Percentiles rank a stretch among this genome's conserved stretches.
These are phyloP conservation scores for Baeospora myosura DNA, from an alignment of 1,284 basidiomycete genomes.

Conservation along the genomic window DNA sequence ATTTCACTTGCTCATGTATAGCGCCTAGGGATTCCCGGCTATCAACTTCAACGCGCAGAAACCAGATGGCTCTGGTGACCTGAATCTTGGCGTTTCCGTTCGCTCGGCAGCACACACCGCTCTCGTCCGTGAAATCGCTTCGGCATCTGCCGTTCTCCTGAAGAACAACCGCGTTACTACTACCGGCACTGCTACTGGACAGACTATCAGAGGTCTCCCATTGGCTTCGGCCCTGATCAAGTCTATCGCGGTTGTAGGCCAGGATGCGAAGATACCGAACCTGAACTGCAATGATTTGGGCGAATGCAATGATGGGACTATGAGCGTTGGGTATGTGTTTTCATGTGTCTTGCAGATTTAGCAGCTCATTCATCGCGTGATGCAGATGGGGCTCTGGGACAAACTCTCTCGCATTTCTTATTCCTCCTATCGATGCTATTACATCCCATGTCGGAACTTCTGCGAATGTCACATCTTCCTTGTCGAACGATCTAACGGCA, in stretches of 20 bases:
- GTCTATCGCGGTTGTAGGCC: conserved; percentile 35
- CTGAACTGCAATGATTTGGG: conserved; percentile 32
- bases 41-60: conserved; percentile 47
- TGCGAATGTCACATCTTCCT: conserved; percentile 37
- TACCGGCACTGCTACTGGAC: conserved; percentile 23
- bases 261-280: conserved; percentile 36
- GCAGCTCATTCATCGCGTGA: conserved; percentile 3
- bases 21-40: conserved; percentile 40
- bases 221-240: conserved; percentile 40
- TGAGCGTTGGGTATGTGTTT: conserved; percentile 31
- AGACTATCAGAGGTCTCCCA: conserved; percentile 31
- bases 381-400: conserved; percentile 42
- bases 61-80: conserved; percentile 33
- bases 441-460: conserved; percentile 35
- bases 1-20: conserved; percentile 20
- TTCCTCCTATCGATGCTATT: conserved; percentile 42
- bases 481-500: conserved; percentile 46
- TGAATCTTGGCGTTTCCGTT: conserved; percentile 53
- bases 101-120: conserved; percentile 44
- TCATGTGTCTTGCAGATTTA: background rate
- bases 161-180: conserved; percentile 55
- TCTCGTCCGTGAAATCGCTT: conserved; percentile 61
- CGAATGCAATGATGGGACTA: conserved; percentile 39
- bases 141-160: conserved; percentile 66
- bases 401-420: conserved; percentile 32